These are phyloP conservation scores for Mucor piriformis DNA, from an alignment of 371 early-diverging fungal genomes.

Conservation along the genomic window DNA sequence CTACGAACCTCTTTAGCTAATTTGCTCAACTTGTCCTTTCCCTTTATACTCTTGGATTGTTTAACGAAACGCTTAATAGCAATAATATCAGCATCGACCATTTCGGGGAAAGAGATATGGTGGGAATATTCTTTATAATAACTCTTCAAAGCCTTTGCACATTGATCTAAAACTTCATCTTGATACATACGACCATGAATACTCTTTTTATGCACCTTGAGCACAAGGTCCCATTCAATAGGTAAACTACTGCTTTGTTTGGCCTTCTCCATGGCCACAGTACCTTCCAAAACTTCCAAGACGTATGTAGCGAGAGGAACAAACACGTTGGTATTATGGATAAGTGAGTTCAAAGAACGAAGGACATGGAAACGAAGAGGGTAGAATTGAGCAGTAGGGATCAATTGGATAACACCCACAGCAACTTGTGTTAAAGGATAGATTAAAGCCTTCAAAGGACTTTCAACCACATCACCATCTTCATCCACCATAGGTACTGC, in stretches of 20 bases:
- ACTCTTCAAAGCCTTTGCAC: constrained; percentile 68
- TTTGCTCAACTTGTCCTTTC: constrained; percentile 74
- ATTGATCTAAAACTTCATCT: constrained; percentile 77
- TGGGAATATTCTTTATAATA: constrained; percentile 70
- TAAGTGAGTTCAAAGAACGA: constrained; percentile 68
- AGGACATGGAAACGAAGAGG: constrained; percentile 90
- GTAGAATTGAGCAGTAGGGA: constrained; percentile 87
- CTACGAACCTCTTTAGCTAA: constrained; percentile 74
- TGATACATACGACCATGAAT: constrained; percentile 82
- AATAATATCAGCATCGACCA: constrained; percentile 76
- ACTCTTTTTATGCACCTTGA: constrained; percentile 81
- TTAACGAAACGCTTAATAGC: constrained; percentile 67
- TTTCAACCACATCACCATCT: constrained; percentile 51
- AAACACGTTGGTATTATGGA: constrained; percentile 71
- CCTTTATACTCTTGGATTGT: constrained; percentile 63
- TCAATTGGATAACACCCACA: constrained; percentile 78
- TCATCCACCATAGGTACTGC: constrained; percentile 39
- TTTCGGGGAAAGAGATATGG: constrained; percentile 90
- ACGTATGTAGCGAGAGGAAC: constrained; percentile 86
- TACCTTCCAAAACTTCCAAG: constrained; percentile 73
- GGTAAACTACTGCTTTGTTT: constrained; percentile 79
- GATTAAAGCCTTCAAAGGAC: constrained; percentile 75
- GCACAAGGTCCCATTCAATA: constrained; percentile 71
- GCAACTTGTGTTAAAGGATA: constrained; percentile 92
- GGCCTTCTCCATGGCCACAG: constrained; percentile 56